These are phyloP conservation scores for Microbotryomycetes sp. DNA, from an alignment of 1,284 basidiomycete genomes.

Conservation along the genomic window DNA sequence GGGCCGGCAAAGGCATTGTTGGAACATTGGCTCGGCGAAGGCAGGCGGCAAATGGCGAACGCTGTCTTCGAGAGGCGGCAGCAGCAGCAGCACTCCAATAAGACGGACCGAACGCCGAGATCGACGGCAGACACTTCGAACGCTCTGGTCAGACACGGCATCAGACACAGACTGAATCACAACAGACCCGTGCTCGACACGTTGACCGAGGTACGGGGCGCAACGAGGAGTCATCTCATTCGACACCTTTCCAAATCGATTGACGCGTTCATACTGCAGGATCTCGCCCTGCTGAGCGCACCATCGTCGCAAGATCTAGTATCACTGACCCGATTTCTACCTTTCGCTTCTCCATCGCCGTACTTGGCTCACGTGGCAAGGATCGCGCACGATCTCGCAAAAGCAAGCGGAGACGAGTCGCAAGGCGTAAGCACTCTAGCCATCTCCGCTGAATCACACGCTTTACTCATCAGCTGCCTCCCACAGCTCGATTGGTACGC, in stretches of 20 bases:
- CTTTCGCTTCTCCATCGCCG: slow-evolving; percentile 3
- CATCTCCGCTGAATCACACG: too few species aligned
- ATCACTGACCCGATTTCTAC: slow-evolving; percentile 8
- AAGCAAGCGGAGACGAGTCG: slow-evolving; percentile 11
- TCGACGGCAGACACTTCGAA: background rate
- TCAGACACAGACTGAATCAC: slow-evolving; percentile 15
- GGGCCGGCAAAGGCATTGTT: slow-evolving; percentile 24
- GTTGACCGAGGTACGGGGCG: slow-evolving; percentile 12
- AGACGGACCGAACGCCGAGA: too few species aligned
- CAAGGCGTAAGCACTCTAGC: slow-evolving; percentile 17
- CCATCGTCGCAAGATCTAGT: slow-evolving; percentile 13
- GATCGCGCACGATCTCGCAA: slow-evolving; percentile 27
- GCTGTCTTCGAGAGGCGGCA: background rate
- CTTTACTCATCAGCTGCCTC: background rate
- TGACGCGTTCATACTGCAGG: slow-evolving; percentile 1
- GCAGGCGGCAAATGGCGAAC: slow-evolving; percentile 7
- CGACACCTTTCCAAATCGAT: background rate
- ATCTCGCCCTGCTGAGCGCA: slow-evolving; percentile 21
- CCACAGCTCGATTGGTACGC: background rate
- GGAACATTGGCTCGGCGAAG: slow-evolving; percentile 20
- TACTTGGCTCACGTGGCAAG: slow-evolving; percentile 19
- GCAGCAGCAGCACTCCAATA: background rate
- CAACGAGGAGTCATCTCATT: background rate
- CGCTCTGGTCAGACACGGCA: background rate
- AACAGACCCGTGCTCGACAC: slow-evolving; percentile 11